Percentiles rank a stretch among this genome's conserved stretches.
Evolutionary conservation across 805 yeast genomes (phyloP).

Genomic region (Candida glaebosa): DNA sequence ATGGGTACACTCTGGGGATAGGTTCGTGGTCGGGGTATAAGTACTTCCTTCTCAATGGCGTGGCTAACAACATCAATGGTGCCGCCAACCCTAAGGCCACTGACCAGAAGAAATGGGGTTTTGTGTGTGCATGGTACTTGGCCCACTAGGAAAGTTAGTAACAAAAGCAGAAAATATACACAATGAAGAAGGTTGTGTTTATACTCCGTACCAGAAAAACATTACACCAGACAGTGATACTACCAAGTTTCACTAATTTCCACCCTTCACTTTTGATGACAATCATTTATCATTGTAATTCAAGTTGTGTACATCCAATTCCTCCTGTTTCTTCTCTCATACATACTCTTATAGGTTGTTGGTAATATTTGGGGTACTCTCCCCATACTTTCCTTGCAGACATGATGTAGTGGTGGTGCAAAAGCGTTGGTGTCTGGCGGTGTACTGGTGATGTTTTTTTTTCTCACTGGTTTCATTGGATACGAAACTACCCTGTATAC

Average conservation of each 20-base stretch:
- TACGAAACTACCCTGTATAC: conserved; percentile 3
- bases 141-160: conserved; percentile 46
- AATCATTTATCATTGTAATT: too few species aligned
- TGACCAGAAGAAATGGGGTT: conserved; percentile 71
- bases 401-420: conserved; percentile 7
- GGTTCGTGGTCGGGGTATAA: conserved; percentile 63
- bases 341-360: conserved; percentile 63
- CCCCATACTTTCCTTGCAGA: conserved; percentile 42
- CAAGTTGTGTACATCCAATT: background rate
- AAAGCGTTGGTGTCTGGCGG: too few species aligned
- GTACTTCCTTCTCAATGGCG: conserved; percentile 69
- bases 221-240: too few species aligned
- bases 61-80: conserved; percentile 57
- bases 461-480: conserved; percentile 11
- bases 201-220: too few species aligned
- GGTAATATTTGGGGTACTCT: conserved; percentile 55
- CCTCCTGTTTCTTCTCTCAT: background rate
- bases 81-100: conserved; percentile 63
- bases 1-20: conserved; percentile 58
- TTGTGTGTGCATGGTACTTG: conserved; percentile 71
- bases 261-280: too few species aligned
- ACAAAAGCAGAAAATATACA: background rate
- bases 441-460: background rate
- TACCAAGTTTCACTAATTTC: too few species aligned
- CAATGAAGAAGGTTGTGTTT: too few species aligned